Base-by-base conservation (phyloP, 1,284 basidiomycete genomes). In the Coniophora puteana region DNA sequence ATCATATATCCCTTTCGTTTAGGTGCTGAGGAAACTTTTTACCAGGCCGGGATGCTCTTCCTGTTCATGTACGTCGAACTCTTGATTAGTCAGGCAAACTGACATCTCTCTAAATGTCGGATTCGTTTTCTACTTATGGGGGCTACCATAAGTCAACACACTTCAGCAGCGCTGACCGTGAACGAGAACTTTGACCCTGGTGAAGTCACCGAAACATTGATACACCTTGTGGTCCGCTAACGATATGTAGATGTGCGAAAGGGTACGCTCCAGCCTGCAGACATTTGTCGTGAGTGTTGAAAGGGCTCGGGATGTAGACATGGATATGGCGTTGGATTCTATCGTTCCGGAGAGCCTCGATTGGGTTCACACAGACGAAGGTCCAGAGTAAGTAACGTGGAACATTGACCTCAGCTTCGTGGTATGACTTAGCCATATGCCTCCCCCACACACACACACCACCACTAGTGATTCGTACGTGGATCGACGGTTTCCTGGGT, bases 101-200 rank as follows among this genome's bases (percentile, higher is more conserved):
- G n/a, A n/a, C n/a, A n/a, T n/a, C n/a, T n/a, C n/a, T n/a, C n/a
- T 16, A 38, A 34, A 42, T 36, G 8, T 26, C 33, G 16, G 24
- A n/a, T n/a, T n/a, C n/a, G n/a, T n/a, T n/a, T n/a, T n/a, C n/a
- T n/a, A n/a, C n/a, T n/a, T n/a, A n/a, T n/a, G n/a, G n/a, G n/a
- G n/a, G n/a, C n/a, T n/a, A n/a, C n/a, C n/a, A n/a, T n/a, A 55
- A 93, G 91, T 54, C 81, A 94, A 62, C 93, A 96, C 61, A 96
- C 93, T 2, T 91, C 88, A 34, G 90, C 90, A 20, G 92, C 87
- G 1, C 66, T 96, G 52, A 93, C 88, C 1, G 71, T 95, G 48
- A 93, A 94, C 63, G 88, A 92, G 65, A 92, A 93, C 57, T 89
- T 64, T 53, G 91, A 93, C 52, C 55, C 51, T 58, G 62, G 62